A percentile compares a stretch with the other conserved stretches of the same genome.
phyloP scores from a whole-genome alignment of 2,329 filamentous ascomycete species.

The Fusarium poae region DNA sequence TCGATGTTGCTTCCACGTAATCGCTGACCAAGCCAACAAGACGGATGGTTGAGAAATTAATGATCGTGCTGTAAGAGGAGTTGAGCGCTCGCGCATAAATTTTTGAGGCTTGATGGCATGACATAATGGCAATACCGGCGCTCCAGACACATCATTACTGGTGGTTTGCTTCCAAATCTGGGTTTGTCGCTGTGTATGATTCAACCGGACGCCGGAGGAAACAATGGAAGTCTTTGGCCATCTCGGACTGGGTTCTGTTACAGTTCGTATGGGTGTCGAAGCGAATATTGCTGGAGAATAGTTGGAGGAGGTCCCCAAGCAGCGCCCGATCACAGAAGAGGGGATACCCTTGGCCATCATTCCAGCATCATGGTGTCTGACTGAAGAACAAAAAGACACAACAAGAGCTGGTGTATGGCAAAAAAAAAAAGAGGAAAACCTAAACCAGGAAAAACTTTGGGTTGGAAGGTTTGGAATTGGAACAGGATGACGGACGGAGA shows the following conservation, averaged over 20 bases:
- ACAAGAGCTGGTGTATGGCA: conserved; percentile 30
- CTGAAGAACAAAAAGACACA: conserved; percentile 43
- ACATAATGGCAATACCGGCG: conserved; percentile 9
- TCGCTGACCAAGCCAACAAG: conserved; percentile 13
- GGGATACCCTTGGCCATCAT: conserved; percentile 59
- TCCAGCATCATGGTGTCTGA: conserved; percentile 56
- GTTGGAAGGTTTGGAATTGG: conserved; percentile 17
- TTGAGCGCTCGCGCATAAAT: conserved; percentile 16
- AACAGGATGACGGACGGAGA: conserved; percentile 29
- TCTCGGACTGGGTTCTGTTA: conserved; percentile 26
- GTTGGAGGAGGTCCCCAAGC: conserved; percentile 49
- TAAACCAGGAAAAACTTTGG: neutral
- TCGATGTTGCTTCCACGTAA: conserved; percentile 26
- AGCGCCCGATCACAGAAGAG: conserved; percentile 55
- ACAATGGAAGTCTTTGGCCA: conserved; percentile 24
- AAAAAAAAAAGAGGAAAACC: neutral
- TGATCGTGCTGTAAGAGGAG: conserved; percentile 10
- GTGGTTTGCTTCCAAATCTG: conserved; percentile 12
- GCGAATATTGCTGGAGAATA: conserved; percentile 45
- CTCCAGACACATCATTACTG: conserved; percentile 12
- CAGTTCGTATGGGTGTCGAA: conserved; percentile 31
- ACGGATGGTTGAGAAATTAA: neutral
- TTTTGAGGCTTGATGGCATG: conserved; percentile 14
- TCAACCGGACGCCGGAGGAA: conserved; percentile 15
- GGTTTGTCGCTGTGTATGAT: conserved; percentile 26